Evolutionary conservation across 2,329 filamentous ascomycete species (phyloP), one percentile per base, ranked within the genome.

Genomic region (Rutstroemia sp.): DNA sequence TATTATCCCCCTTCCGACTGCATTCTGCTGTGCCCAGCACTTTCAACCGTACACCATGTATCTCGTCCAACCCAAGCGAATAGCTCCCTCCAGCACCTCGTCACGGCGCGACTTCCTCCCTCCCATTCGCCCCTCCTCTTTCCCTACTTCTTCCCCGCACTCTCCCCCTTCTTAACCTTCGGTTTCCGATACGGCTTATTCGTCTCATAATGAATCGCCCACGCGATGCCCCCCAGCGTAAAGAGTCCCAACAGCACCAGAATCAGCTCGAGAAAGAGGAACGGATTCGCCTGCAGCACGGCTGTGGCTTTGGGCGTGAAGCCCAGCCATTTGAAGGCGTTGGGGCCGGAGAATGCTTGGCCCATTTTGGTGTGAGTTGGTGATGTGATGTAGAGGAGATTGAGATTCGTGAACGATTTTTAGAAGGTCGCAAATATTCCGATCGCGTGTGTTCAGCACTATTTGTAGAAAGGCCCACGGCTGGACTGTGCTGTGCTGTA

Each of bases 291-390:
- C 48, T 65, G 64, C 3, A 69, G 60, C 6, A 69, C 67, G 7
- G 64, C 66, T 4, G 66, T 69, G 21, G 67, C 67, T 56, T 65
- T 62, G 9, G 63, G 63, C 8, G 66, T 69, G 59, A 69, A 67
- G 56, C 61, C 60, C 58, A 69, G 59, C 60, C 65, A 69, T 49
- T 69, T 67, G 62, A 69, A 69, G 61, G 67, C 66, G 49, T 67
- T 58, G n/a, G 67, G 67, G 7, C 67, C 67, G 21, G 63, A 63
- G 57, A 69, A 69, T 58, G 65, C 60, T 56, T 62, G 56, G 37
- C 61, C 66, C 66, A 69, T 68, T 44, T 54, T 65, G 55, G 25
- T 37, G 23, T 47, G 23, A 19, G 23, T 30, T 37, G 16, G 16
- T 45, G 14, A 25, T 27, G 38, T 34, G 37, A 38, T 23, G 23